Base-by-base conservation (phyloP, 495 filamentous ascomycete species). In the Saxispiralis lemnorum region DNA sequence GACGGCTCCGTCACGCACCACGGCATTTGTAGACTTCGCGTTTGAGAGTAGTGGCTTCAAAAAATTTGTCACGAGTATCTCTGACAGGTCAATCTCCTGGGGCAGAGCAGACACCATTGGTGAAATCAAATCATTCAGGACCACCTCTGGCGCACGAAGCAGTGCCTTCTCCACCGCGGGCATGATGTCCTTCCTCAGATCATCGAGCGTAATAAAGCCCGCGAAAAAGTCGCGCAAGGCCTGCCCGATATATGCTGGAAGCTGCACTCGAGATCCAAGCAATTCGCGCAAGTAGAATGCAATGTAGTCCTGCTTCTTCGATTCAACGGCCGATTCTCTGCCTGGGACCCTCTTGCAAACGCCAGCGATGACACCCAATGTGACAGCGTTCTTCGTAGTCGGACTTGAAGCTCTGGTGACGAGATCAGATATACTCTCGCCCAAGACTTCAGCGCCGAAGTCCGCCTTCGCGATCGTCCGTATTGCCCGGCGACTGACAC, bases 111-210 rank as follows among this genome's bases (percentile, higher is more conserved):
- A 57, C 48, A 89, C 66, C 28, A 95, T 62, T 2, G 76, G 69
- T 12, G 76, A 67, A 31, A 94, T 63, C 30, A 96, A 61, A 45
- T 81, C 79, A 47, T 75, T 73, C 19, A 95, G 65, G 11, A 93
- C 76, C 30, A 96, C 78, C 57, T 97, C 89, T 0, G 89, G 89
- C 14, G 89, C 76, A 59, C 89, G 71, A 33, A 97, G 59, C 32
- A 97, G 72, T 1, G 80, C 78, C 59, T 92, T 92, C 51, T 97
- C 89, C 5, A 96, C 63, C 0, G 83, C 66, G 35, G 89, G 84
- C 18, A 85, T 65, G 30, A 95, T 47, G 32, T 89, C 79, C 43
- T 73, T 75, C 38, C 70, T 65, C 9, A 97, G 57, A 44, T 94
- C 85, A 33, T 82, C 80, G 7, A 72, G 56, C 1, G 73, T 75